Evolutionary conservation across 768 basidiomycete genomes (phyloP), one percentile per base, ranked within the genome.

Genomic region (Leccinum variicolor): DNA sequence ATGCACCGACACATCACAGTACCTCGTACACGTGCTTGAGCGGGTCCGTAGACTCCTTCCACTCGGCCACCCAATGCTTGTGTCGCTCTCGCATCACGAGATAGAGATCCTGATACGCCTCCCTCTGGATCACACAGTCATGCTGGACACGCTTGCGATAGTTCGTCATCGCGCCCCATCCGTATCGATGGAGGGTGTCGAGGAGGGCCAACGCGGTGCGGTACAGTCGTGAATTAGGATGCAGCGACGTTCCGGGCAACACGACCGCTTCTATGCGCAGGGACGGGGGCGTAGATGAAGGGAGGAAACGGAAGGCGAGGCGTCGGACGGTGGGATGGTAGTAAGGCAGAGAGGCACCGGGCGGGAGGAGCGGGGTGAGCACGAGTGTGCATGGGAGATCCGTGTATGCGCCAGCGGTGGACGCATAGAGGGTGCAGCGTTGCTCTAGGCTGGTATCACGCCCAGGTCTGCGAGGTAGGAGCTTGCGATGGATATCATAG

Each of bases 11-110:
- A 19, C 19, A 11, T 45, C 43, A 29, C n/a, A 11, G 26, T 55
- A 86, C 90, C 82, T 95, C 93, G 56, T 88, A 95, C 7, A 95
- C 90, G 72, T 95, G 93, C 70, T 95, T 95, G 45, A 87, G 66
- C 1, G 93, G 92, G 70, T 95, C 92, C 0, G 93, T 95, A 6
- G 79, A 82, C 63, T 94, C 90, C 48, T 79, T 79, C 93, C 93
- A 95, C 6, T 79, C 79, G 63, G 81, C 75, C 3, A 92, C 82
- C 10, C 93, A 74, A 65, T 86, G 81, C 63, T 88, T 89, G 73
- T 97, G 85, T 11, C 90, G 79, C 65, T 92, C 91, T 55, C 95
- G 84, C 83, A 98, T 87, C 9, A 85, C 64, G 25, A 94, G 83
- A 64, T 98, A 98, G 10, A 95, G 72, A 70, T 98, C 96, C 64